Percentiles rank a stretch among this genome's conserved stretches.
phyloP scores from a whole-genome alignment of 1,284 basidiomycete species.

The Fistulinella cinereoalba region DNA sequence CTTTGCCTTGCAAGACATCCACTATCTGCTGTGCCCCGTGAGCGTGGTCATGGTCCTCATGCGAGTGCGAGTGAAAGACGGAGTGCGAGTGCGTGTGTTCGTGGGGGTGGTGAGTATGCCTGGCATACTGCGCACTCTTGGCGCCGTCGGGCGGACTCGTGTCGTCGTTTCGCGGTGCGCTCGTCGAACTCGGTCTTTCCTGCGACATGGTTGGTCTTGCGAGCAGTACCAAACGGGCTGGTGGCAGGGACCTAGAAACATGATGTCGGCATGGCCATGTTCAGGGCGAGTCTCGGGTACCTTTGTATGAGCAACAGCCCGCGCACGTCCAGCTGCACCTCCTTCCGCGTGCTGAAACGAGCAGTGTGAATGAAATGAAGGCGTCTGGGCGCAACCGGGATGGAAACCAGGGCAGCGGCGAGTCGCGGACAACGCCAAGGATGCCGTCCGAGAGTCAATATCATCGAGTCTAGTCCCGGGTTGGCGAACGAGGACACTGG shows the following conservation, averaged over 20 bases:
- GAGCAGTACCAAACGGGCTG: not conserved
- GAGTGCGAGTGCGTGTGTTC: constrained; percentile 49
- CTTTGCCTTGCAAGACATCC: constrained; percentile 63
- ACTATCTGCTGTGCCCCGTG: constrained; percentile 73
- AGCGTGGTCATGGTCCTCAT: constrained; percentile 61
- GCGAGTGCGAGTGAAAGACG: constrained; percentile 65
- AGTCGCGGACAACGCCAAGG: constrained; percentile 12
- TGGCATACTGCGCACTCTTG: not conserved
- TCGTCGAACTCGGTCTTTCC: constrained; percentile 35
- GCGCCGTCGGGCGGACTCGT: constrained; percentile 1
- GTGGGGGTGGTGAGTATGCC: constrained; percentile 21
- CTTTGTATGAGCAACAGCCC: constrained; percentile 13
- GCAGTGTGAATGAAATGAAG: not conserved
- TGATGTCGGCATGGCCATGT: constrained; percentile 12
- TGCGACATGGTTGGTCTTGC: constrained; percentile 32
- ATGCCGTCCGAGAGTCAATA: constrained; percentile 7
- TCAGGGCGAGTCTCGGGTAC: constrained; percentile 8
- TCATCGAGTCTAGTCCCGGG: constrained; percentile 17
- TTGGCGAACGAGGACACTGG: too few relatives aligned
- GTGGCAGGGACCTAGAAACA: constrained; percentile 11
- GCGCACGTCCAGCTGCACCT: too few relatives aligned
- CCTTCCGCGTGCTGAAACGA: not conserved
- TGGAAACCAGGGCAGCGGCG: constrained; percentile 5
- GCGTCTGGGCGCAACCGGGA: constrained; percentile 6
- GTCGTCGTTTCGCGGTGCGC: constrained; percentile 10